Conservation (phyloP, 129 eudicot genomes). For the Rutidosis leptorrhynchoides region DNA sequence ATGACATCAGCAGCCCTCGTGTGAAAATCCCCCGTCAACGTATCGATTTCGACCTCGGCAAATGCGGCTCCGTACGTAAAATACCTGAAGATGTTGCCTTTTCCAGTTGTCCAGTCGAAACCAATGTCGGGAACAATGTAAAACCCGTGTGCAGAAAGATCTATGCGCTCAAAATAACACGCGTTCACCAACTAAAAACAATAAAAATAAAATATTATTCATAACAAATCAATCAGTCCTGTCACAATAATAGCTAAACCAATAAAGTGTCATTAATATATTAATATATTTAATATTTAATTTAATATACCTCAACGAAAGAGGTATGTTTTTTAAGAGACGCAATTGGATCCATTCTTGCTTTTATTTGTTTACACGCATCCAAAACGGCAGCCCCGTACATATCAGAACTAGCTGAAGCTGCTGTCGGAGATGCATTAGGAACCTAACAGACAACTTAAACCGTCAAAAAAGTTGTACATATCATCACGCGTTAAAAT, state of each 20-base stretch:
- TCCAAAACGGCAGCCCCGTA: constrained; percentile 98
- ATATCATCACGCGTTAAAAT: background rate
- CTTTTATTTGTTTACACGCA: constrained; percentile 92
- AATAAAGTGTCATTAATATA: constrained; percentile 10
- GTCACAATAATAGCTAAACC: background rate
- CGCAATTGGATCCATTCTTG: constrained; percentile 84
- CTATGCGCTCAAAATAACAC: constrained; percentile 85
- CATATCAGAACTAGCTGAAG: constrained; percentile 96
- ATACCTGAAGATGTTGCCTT: constrained; percentile 79
- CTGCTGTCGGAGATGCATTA: constrained; percentile 98
- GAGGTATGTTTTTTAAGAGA: constrained; percentile 46
- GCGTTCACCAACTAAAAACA: constrained; percentile 61
- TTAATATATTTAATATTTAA: no score
- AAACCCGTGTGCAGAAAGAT: constrained; percentile 97
- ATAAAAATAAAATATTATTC: background rate
- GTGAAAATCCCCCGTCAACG: constrained; percentile 91
- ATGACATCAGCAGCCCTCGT: constrained; percentile 80
- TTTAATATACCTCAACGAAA: constrained; percentile 59
- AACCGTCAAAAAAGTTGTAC: constrained; percentile 6
- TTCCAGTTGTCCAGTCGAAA: constrained; percentile 83
- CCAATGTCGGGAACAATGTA: constrained; percentile 78
- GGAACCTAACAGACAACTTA: constrained; percentile 58
- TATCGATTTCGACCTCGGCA: constrained; percentile 95
- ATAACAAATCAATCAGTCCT: no score
- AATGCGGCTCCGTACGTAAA: constrained; percentile 95